These are phyloP conservation scores for Tetrapyrgos nigripes DNA, from an alignment of 1,284 basidiomycete genomes.

Conservation along the genomic window DNA sequence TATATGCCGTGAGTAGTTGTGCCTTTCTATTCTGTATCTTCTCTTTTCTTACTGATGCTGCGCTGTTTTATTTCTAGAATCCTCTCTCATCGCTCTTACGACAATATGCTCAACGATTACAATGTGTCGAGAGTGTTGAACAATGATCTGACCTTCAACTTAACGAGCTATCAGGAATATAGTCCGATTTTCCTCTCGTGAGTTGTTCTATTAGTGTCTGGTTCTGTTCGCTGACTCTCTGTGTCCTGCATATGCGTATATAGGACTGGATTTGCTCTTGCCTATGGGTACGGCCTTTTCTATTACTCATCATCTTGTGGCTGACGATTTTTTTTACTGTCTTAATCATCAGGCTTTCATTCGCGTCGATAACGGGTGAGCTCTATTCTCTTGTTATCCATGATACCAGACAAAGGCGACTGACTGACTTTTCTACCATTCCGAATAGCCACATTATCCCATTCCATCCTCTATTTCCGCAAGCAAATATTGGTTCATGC, in stretches of 20 bases:
- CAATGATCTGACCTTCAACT: slow-evolving; percentile 61
- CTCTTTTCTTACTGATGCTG: background rate
- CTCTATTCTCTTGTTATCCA: background rate
- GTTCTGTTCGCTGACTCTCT: background rate
- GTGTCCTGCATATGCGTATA: no score
- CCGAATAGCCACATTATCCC: slow-evolving; percentile 51
- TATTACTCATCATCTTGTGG: slow-evolving; percentile 23
- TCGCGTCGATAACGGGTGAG: slow-evolving; percentile 62
- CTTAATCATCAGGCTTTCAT: slow-evolving; percentile 4
- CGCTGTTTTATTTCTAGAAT: slow-evolving; percentile 40
- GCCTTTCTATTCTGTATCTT: background rate
- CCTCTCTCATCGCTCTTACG: slow-evolving; percentile 59
- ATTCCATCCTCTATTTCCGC: slow-evolving; percentile 78
- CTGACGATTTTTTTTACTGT: slow-evolving; percentile 13
- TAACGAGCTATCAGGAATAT: slow-evolving; percentile 74
- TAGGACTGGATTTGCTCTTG: slow-evolving; percentile 66
- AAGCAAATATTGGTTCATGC: slow-evolving; percentile 71
- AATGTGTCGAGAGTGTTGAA: slow-evolving; percentile 73
- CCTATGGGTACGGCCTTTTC: slow-evolving; percentile 53
- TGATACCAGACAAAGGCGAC: no score
- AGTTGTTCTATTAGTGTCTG: slow-evolving; percentile 16
- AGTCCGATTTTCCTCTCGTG: slow-evolving; percentile 85
- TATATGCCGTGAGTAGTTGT: slow-evolving; percentile 53
- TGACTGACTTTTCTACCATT: background rate
- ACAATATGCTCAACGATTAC: slow-evolving; percentile 72